phyloP scores from a whole-genome alignment of 2,329 filamentous ascomycete genomes.

The Fonsecaea multimorphosa region DNA sequence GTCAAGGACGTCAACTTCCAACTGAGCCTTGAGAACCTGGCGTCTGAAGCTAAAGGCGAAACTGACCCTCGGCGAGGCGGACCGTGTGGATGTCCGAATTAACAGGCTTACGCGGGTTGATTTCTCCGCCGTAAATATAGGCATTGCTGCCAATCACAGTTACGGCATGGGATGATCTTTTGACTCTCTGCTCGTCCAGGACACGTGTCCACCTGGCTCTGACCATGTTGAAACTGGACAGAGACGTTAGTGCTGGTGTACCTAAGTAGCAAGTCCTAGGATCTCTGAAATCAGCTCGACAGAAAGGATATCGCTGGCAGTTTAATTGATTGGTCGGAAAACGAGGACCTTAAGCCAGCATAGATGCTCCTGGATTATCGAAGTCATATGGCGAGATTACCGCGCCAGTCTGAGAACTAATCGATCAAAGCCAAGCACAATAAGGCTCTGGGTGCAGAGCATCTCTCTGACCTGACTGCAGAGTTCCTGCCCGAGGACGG shows the following conservation, averaged over 20 bases:
- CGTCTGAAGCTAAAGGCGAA: neutral
- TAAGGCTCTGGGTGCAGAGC: too few relatives aligned
- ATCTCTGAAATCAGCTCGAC: neutral
- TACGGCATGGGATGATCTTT: slow-evolving; percentile 73
- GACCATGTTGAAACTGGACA: neutral
- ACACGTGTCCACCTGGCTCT: neutral
- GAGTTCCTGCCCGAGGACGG: too few relatives aligned
- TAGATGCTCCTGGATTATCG: neutral
- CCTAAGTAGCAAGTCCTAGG: neutral
- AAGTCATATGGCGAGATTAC: neutral
- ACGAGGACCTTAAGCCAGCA: neutral
- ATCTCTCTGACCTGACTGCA: too few relatives aligned
- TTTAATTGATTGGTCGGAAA: neutral
- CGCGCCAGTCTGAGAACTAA: neutral
- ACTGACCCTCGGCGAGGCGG: slow-evolving; percentile 23
- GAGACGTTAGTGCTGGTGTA: neutral
- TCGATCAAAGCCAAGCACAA: neutral
- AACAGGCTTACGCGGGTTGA: slow-evolving; percentile 67
- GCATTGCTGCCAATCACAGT: slow-evolving; percentile 64
- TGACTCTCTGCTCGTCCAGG: neutral
- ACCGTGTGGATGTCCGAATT: slow-evolving; percentile 69
- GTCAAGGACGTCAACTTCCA: neutral
- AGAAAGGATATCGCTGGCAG: neutral
- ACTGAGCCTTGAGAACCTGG: slow-evolving; percentile 43
- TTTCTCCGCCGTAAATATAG: slow-evolving; percentile 80